Base-by-base conservation (phyloP, 257 asterid genomes). In the Nicotiana tomentosiformis region DNA sequence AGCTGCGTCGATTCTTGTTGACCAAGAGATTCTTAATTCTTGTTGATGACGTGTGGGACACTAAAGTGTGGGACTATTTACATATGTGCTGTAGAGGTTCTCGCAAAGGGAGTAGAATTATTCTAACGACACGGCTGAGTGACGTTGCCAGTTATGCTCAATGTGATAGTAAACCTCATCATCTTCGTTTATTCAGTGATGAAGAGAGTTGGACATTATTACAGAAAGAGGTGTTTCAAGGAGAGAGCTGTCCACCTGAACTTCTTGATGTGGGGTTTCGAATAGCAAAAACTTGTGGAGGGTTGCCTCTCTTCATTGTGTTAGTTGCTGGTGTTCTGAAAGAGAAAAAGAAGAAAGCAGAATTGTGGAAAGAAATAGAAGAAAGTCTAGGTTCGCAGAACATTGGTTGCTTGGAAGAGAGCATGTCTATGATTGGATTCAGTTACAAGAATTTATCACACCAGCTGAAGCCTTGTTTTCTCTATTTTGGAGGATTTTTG, bases 401-500 rank as follows among this genome's bases (percentile, higher is more conserved):
- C 20, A 1, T 67, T 67, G 77, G 7, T 33, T 3, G 29, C 53
- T 67, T 20, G 5, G 53, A 35, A 33, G 7, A 33, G 43, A 6
- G 80, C 43, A 76, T 20, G 15, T 35, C 11, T 4, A 49, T 62
- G 26, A 29, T 83, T 60, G 81, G 46, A 23, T 60, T 83, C 53
- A 78, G 83, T 35, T 82, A 82, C 55, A 20, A 43, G n/a, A 23
- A 82, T 56, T 72, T 68, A 18, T 57, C 84, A 4, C 77, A 39
- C 7, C 39, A 37, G 33, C 69, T 67, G 35, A 83, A 83, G 4
- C 16, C 65, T 35, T 83, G 80, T 67, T 83, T 83, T 7, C 76
- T 66, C 49, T 56, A 78, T 17, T 83, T 83, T 70, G 86, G 80
- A 35, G 77, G 26, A 26, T 58, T 78, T 56, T 67, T 20, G 12